Percentiles rank a stretch among this genome's conserved stretches.
Evolutionary conservation across 305 asterid genomes (phyloP).

Genomic region (Rubia occidens): DNA sequence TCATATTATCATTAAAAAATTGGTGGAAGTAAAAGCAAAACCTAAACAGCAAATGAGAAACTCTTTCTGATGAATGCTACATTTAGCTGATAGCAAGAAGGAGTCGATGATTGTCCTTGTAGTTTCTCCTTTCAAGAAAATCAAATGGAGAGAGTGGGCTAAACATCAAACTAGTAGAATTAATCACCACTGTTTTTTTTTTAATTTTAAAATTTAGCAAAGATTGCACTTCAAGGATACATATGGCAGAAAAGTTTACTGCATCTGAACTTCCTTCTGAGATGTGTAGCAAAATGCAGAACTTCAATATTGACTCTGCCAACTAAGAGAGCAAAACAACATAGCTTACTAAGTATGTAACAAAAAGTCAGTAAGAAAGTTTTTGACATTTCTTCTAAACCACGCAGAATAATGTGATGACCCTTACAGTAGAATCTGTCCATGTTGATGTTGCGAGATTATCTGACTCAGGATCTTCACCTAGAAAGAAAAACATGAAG

Average conservation of each 20-base stretch:
- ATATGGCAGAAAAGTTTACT: constrained; percentile 63
- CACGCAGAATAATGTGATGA: constrained; percentile 8
- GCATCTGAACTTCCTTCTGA: constrained; percentile 74
- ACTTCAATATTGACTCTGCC: constrained; percentile 55
- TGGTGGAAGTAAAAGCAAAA: neutral
- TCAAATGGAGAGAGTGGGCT: neutral
- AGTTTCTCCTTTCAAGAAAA: neutral
- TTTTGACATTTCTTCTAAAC: neutral
- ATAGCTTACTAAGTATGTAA: neutral
- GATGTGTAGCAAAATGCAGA: constrained; percentile 76
- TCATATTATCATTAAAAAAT: neutral
- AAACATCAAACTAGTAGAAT: neutral
- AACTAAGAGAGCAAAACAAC: constrained; percentile 42
- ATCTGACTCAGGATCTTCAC: constrained; percentile 54
- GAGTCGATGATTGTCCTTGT: neutral
- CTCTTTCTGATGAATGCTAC: neutral
- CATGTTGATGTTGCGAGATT: constrained; percentile 56
- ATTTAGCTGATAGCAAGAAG: neutral
- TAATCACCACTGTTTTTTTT: neutral
- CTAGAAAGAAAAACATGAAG: constrained; percentile 25
- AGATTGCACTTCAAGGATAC: constrained; percentile 47
- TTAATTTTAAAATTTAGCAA: neutral
- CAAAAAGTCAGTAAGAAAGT: neutral
- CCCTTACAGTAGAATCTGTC: constrained; percentile 57
- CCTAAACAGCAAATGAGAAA: neutral